Percentiles rank a stretch among this genome's conserved stretches.
Conservation (phyloP, 441 rosid genomes). For the Bruguiera hainesii region DNA sequence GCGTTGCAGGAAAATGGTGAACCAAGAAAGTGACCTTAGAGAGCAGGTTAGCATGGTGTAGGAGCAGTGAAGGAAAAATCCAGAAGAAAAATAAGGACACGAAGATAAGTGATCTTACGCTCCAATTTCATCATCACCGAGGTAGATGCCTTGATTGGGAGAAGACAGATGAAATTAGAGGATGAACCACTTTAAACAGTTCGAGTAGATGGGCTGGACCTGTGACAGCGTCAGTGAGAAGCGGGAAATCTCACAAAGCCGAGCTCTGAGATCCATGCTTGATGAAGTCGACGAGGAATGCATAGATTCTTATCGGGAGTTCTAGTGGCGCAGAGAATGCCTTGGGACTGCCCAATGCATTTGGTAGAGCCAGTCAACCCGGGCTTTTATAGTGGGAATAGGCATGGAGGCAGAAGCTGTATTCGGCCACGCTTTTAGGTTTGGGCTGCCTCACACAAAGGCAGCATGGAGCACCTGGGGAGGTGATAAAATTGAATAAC, state of each 20-base stretch:
- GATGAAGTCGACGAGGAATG: not conserved
- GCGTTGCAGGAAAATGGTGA: conserved; percentile 20
- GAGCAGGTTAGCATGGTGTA: not conserved
- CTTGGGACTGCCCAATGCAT: not conserved
- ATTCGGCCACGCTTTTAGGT: too few species aligned
- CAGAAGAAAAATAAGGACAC: conserved; percentile 18
- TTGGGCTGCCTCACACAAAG: too few species aligned
- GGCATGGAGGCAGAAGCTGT: not conserved
- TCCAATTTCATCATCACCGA: conserved; percentile 15
- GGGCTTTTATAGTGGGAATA: too few species aligned
- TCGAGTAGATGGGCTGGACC: not conserved
- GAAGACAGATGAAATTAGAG: conserved; percentile 22
- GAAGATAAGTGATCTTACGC: conserved; percentile 21
- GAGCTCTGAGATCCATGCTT: not conserved
- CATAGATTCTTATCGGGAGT: not conserved
- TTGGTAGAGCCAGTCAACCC: too few species aligned
- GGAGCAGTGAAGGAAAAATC: conserved; percentile 20
- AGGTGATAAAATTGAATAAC: too few species aligned
- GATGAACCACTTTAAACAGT: conserved; percentile 13
- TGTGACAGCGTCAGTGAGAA: not conserved
- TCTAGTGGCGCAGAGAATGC: not conserved
- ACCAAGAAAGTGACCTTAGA: conserved; percentile 32
- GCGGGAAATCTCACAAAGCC: not conserved
- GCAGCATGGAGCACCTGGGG: not conserved
- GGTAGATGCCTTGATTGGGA: conserved; percentile 13